A percentile compares a stretch with the other conserved stretches of the same genome.
Conservation (phyloP, 768 basidiomycete genomes). For the Amanita molliuscula region DNA sequence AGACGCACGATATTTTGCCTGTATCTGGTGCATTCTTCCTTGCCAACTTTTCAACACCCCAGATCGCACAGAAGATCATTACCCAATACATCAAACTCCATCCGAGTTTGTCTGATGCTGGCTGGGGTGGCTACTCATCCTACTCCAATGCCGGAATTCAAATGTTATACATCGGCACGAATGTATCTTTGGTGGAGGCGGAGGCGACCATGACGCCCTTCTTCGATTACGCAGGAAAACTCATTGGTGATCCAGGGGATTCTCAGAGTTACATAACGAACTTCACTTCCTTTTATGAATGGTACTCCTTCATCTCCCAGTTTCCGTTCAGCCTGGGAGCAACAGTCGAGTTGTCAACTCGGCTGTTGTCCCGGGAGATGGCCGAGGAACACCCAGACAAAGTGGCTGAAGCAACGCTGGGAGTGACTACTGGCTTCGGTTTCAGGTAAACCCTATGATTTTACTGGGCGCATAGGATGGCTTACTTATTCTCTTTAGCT, state of each 20-base stretch:
- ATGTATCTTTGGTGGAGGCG: neutral
- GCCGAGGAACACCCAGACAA: neutral
- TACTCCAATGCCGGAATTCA: neutral
- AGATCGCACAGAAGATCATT: neutral
- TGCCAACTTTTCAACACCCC: neutral
- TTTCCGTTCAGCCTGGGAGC: neutral
- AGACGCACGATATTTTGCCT: constrained; percentile 27
- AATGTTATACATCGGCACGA: neutral
- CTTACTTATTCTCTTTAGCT: constrained; percentile 15
- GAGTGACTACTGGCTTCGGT: neutral
- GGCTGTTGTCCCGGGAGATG: neutral
- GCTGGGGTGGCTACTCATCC: constrained; percentile 10
- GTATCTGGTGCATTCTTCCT: constrained; percentile 14
- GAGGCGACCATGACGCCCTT: neutral
- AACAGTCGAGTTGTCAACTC: neutral
- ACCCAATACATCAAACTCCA: neutral
- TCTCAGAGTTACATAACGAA: neutral
- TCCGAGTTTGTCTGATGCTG: neutral
- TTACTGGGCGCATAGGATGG: too few relatives aligned
- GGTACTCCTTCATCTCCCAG: neutral
- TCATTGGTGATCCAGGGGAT: neutral
- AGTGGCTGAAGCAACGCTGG: neutral
- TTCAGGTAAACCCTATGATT: neutral
- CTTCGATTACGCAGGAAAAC: neutral
- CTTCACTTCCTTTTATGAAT: neutral